Evolutionary conservation across 2,329 filamentous ascomycete species (phyloP), one percentile per base, ranked within the genome.

Genomic region (Colletotrichum camelliae): DNA sequence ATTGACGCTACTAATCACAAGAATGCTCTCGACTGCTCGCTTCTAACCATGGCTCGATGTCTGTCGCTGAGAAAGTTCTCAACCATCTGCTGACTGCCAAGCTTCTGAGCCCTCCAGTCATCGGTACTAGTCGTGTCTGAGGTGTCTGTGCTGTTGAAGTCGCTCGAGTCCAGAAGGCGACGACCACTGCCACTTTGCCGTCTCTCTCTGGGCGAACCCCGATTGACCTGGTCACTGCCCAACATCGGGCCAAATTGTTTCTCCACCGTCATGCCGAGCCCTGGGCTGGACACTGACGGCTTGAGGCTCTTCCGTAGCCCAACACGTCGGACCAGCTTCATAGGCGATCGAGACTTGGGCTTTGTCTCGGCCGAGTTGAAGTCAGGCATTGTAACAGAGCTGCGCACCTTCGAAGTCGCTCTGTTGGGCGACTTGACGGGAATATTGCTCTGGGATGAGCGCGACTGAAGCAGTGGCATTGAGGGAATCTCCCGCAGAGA

Each of bases 41-140:
- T 85, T 15, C 85, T 85, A 29, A 83, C 80, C 48, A 87, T 85
- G 15, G 85, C 84, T 76, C 81, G 87, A 18, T 87, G 84, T 21
- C 89, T 85, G 62, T 86, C 89, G 75, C 84, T 90, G 33, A 91
- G 82, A 79, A 91, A 91, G 65, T 88, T 74, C 68, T 91, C 89
- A 9, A 91, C 89, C 87, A 91, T 90, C 57, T 84, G 84, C 80
- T 87, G 87, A 78, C 88, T 89, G 4, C 87, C 87, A 75, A 86
- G 80, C 0, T 80, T 81, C 73, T 87, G 85, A 0, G 82, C 80
- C 52, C 85, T 82, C 71, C 77, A 73, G 8, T 80, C 78, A 24
- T 69, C 70, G 2, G 39, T 31, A 18, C 39, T 39, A 12, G 21
- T 15, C 8, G 31, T 33, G 39, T 58, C 43, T 13, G 39, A 48